phyloP scores from a whole-genome alignment of 495 filamentous ascomycete species.

The Talaromyces thailandensis region DNA sequence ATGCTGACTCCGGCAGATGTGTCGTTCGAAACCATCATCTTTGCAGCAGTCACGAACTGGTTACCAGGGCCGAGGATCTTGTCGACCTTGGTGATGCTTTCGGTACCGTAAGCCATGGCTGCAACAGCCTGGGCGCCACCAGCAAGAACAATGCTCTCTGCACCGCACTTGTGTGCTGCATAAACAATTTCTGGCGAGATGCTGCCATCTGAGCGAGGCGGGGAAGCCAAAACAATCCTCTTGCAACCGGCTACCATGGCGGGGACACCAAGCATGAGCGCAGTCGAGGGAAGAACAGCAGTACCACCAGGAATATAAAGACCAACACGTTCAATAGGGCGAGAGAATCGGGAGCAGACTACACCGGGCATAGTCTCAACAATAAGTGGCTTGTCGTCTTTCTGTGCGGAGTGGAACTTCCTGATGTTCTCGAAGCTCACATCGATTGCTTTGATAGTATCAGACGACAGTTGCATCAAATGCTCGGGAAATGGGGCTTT shows the following conservation, averaged over 20 bases:
- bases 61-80: slow-evolving; percentile 98
- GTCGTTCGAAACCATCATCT: slow-evolving; percentile 96
- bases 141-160: slow-evolving; percentile 88
- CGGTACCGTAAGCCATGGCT: slow-evolving; percentile 61
- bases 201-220: slow-evolving; percentile 79
- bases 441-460: slow-evolving; percentile 87
- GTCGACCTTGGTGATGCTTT: slow-evolving; percentile 84
- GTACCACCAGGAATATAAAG: slow-evolving; percentile 94
- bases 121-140: slow-evolving; percentile 93
- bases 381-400: slow-evolving; percentile 63
- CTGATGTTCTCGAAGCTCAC: slow-evolving; percentile 87
- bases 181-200: slow-evolving; percentile 97
- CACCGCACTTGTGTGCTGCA: slow-evolving; percentile 93
- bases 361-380: slow-evolving; percentile 98
- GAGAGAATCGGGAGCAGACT: slow-evolving; percentile 83
- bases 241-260: slow-evolving; percentile 97
- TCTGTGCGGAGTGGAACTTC: slow-evolving; percentile 86
- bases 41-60: slow-evolving; percentile 96
- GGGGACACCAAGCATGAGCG: slow-evolving; percentile 95
- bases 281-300: slow-evolving; percentile 89
- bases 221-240: slow-evolving; percentile 87
- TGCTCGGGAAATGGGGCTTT: slow-evolving; percentile 74
- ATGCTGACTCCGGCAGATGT: slow-evolving; percentile 91
- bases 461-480: slow-evolving; percentile 74
- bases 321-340: slow-evolving; percentile 88